These are phyloP conservation scores for Pugionium cornutum DNA, from an alignment of 345 rosid species.

Conservation along the genomic window DNA sequence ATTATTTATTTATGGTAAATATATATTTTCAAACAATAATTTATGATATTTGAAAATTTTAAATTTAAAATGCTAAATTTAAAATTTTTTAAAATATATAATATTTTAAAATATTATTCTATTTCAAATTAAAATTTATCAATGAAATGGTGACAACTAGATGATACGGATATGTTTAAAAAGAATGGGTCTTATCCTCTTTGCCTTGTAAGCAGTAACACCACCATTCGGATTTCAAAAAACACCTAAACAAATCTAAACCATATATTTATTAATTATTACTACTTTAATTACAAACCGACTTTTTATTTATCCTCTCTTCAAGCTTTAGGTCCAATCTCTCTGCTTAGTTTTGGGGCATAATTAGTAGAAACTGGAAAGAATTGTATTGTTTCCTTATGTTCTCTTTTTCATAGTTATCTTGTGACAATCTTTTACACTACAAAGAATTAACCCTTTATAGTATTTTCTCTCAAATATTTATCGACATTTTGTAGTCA, in stretches of 20 bases:
- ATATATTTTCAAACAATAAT: too few relatives aligned
- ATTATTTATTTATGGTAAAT: too few relatives aligned
- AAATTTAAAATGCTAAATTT: too few relatives aligned
- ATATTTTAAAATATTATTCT: not conserved
- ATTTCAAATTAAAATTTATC: too few relatives aligned
- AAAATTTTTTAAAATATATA: too few relatives aligned
- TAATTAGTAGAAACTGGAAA: conserved; percentile 1
- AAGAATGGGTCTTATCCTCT: conserved; percentile 37
- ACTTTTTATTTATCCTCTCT: conserved; percentile 16
- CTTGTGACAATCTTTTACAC: not conserved
- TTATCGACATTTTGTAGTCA: not conserved
- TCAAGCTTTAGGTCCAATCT: conserved; percentile 23
- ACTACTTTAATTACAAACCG: conserved; percentile 27
- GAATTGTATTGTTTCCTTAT: not conserved
- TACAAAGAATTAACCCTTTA: not conserved
- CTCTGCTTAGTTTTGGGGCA: not conserved
- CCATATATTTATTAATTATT: conserved; percentile 1
- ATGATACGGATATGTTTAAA: conserved; percentile 36
- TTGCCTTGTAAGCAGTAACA: conserved; percentile 13
- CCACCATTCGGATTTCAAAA: conserved; percentile 25
- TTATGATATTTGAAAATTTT: too few relatives aligned
- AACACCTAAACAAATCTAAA: conserved; percentile 30
- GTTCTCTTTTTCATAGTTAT: not conserved
- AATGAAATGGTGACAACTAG: conserved; percentile 32
- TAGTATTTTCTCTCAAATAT: not conserved